phyloP scores from a whole-genome alignment of 345 rosid species.

The Eucalyptus caleyi region DNA sequence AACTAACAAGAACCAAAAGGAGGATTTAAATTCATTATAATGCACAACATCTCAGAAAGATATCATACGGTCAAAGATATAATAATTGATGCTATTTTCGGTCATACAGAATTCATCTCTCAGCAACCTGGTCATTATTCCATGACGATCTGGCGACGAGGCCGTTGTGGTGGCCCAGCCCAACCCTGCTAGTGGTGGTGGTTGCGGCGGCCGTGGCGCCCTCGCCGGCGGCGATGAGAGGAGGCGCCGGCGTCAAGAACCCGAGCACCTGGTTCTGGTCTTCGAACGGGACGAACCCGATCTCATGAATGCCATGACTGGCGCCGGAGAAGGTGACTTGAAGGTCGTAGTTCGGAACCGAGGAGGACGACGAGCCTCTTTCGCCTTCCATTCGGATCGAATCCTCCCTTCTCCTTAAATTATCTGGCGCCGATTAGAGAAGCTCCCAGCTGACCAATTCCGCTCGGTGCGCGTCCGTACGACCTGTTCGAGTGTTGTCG shows the following conservation, averaged over 20 bases:
- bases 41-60: background rate
- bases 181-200: background rate
- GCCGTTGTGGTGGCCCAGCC: constrained; percentile 1
- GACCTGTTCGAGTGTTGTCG: background rate
- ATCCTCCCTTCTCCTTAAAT: background rate
- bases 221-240: constrained; percentile 18
- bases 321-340: constrained; percentile 52
- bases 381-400: background rate
- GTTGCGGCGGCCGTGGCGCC: background rate
- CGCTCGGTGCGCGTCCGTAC: background rate
- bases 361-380: background rate
- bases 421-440: background rate
- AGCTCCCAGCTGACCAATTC: background rate
- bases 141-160: constrained; percentile 1
- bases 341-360: constrained; percentile 34
- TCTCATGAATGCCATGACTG: constrained; percentile 41
- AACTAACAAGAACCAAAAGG: background rate
- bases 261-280: constrained; percentile 54
- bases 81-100: background rate
- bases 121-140: constrained; percentile 27
- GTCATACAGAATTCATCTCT: background rate
- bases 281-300: constrained; percentile 71
- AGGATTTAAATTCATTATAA: background rate
- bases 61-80: background rate
- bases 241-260: constrained; percentile 51